Conservation (phyloP, 306 rosid species). For the Rosa persica region DNA sequence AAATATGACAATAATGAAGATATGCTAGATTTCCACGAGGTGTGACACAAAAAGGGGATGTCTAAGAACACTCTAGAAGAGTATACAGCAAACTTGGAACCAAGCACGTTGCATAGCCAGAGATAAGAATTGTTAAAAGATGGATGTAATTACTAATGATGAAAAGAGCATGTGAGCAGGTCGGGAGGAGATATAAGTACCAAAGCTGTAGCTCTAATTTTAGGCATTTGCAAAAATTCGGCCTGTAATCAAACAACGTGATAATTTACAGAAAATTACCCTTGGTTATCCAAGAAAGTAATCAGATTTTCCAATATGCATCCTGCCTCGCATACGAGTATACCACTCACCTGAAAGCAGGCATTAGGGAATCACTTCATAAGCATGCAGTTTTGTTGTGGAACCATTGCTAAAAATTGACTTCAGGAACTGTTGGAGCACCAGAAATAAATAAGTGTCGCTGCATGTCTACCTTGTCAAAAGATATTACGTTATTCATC, state of each 20-base stretch:
- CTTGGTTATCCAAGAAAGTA: conserved; percentile 76
- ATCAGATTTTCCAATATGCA: conserved; percentile 90
- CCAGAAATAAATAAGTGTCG: conserved; percentile 10
- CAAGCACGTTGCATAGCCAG: not conserved
- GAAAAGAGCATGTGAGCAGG: not conserved
- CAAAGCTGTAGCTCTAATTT: not conserved
- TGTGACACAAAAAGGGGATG: not conserved
- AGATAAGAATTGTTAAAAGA: not conserved
- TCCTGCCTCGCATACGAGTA: conserved; percentile 95
- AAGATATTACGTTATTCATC: conserved; percentile 72
- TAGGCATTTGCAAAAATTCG: not conserved
- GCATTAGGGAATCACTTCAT: conserved; percentile 30
- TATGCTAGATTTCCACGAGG: conserved; percentile 10
- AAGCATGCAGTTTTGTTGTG: conserved; percentile 16
- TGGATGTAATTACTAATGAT: not conserved
- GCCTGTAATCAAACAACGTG: conserved; percentile 6
- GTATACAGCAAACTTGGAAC: not conserved
- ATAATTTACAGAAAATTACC: conserved; percentile 54
- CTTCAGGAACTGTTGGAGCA: conserved; percentile 13
- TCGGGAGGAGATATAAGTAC: not conserved
- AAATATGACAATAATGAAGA: conserved; percentile 29
- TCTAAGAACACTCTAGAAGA: not conserved
- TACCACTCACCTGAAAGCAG: conserved; percentile 83
- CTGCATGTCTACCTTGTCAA: conserved; percentile 68
- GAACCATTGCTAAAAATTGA: conserved; percentile 12